Percentiles rank a stretch among this genome's conserved stretches.
Evolutionary conservation across 371 early-diverging fungal species (phyloP).

Genomic region (Mortierella sp.): DNA sequence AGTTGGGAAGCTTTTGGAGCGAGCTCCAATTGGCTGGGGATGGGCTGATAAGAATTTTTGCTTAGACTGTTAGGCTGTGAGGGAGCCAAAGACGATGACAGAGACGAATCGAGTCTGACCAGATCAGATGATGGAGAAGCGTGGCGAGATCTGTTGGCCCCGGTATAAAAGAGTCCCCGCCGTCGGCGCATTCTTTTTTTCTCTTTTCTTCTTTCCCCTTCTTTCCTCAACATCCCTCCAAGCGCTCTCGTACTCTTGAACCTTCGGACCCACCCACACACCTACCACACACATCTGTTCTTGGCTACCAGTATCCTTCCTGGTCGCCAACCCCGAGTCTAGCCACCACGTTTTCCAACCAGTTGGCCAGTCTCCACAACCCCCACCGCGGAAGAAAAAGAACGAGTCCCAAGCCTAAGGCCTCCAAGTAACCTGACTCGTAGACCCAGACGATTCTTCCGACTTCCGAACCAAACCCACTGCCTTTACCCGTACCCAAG

Average conservation of each 20-base stretch:
- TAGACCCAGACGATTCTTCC: slow-evolving; percentile 53
- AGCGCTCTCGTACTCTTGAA: neutral
- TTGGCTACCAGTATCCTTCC: slow-evolving; percentile 43
- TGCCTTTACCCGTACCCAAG: slow-evolving; percentile 23
- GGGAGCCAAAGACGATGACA: too few relatives aligned
- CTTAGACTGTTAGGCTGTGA: too few relatives aligned
- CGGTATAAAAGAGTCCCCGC: slow-evolving; percentile 18
- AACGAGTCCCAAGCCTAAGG: slow-evolving; percentile 77
- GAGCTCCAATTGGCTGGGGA: slow-evolving; percentile 19
- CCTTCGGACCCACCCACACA: slow-evolving; percentile 11
- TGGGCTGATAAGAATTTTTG: slow-evolving; percentile 13
- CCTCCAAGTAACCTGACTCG: slow-evolving; percentile 56
- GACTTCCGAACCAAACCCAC: slow-evolving; percentile 30
- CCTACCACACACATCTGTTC: slow-evolving; percentile 26
- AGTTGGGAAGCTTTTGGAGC: neutral
- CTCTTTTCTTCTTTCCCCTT: slow-evolving; percentile 13
- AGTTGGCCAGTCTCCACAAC: slow-evolving; percentile 87
- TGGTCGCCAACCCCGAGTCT: slow-evolving; percentile 54
- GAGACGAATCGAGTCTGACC: neutral
- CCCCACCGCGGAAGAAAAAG: slow-evolving; percentile 86
- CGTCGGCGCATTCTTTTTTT: slow-evolving; percentile 3
- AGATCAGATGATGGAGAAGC: neutral
- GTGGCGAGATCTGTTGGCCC: slow-evolving; percentile 9
- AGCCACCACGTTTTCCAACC: slow-evolving; percentile 81
- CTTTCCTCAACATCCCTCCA: slow-evolving; percentile 7